These are phyloP conservation scores for Elymus sibiricus DNA, from an alignment of 176 grass and related monocot species.

Conservation along the genomic window DNA sequence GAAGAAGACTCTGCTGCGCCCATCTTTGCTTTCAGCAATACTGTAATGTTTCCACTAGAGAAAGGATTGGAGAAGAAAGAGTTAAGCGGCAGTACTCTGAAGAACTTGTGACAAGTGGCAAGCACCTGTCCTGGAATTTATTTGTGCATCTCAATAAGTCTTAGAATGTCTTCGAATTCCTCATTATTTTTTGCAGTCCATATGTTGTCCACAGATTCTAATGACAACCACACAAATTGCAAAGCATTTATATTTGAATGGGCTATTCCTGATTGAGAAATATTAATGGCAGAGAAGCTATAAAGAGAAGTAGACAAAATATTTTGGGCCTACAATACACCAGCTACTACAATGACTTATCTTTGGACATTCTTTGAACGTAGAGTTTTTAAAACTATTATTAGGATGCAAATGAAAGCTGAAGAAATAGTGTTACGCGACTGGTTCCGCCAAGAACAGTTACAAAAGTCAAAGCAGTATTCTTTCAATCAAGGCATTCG, in stretches of 20 bases:
- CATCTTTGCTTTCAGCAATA: conserved; percentile 21
- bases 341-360: background rate
- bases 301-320: conserved; percentile 1
- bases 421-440: background rate
- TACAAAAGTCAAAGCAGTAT: background rate
- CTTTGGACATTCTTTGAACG: background rate
- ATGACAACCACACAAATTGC: conserved; percentile 26
- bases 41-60: background rate
- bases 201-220: conserved; percentile 23
- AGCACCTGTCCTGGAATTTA: conserved; percentile 5
- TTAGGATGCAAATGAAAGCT: background rate
- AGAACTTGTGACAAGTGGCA: conserved; percentile 7
- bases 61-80: conserved; percentile 23
- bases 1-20: conserved; percentile 45
- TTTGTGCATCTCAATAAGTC: background rate
- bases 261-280: conserved; percentile 5
- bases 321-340: background rate
- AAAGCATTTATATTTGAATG: background rate
- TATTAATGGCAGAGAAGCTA: conserved; percentile 25
- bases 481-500: background rate
- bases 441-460: background rate
- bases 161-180: background rate
- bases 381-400: background rate
- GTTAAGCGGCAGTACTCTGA: background rate
- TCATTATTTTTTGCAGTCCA: conserved; percentile 15